phyloP scores from a whole-genome alignment of 106 monocot genomes.

The Xerophyta viscosa region DNA sequence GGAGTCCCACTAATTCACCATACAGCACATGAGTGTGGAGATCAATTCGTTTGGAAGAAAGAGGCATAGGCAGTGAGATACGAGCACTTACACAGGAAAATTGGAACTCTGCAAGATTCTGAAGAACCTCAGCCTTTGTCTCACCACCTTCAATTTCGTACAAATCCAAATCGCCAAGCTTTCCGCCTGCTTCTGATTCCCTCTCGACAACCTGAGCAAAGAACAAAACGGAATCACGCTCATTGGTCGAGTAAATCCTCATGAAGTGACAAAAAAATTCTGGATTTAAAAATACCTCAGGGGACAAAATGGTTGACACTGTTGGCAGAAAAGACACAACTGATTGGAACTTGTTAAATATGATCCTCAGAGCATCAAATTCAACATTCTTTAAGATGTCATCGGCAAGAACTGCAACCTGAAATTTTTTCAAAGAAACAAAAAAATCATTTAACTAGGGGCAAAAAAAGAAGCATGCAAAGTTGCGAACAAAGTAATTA shows the following conservation, averaged over 20 bases:
- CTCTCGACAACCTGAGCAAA: constrained; percentile 49
- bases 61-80: not conserved
- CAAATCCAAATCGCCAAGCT: constrained; percentile 71
- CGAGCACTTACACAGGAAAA: constrained; percentile 67
- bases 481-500: too few relatives aligned
- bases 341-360: constrained; percentile 86
- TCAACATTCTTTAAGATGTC: constrained; percentile 94
- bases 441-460: too few relatives aligned
- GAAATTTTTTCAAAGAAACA: too few relatives aligned
- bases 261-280: not conserved
- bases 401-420: constrained; percentile 93
- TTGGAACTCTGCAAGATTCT: constrained; percentile 93
- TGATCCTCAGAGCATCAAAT: constrained; percentile 83
- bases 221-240: not conserved
- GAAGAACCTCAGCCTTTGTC: constrained; percentile 93
- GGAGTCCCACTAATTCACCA: too few relatives aligned
- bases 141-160: constrained; percentile 98
- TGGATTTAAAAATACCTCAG: constrained; percentile 57
- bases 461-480: too few relatives aligned
- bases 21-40: too few relatives aligned
- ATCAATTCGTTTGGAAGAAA: not conserved
- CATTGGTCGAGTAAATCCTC: too few relatives aligned
- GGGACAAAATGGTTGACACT: constrained; percentile 77
- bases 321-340: constrained; percentile 83
- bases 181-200: constrained; percentile 81